A percentile compares a stretch with the other conserved stretches of the same genome.
These are phyloP conservation scores for Lumnitzera littorea DNA, from an alignment of 345 rosid genomes.

Conservation along the genomic window DNA sequence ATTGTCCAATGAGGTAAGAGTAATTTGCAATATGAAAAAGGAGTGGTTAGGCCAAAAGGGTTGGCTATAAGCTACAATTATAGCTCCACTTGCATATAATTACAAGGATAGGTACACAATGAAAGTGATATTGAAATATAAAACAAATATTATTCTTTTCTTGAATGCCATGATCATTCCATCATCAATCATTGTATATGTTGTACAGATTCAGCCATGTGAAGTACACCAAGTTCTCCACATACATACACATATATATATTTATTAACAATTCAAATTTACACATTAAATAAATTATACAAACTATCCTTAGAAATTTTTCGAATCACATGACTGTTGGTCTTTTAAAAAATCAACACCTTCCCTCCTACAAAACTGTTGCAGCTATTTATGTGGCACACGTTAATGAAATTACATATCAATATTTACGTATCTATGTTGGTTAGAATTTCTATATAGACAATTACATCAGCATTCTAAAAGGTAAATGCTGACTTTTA, in stretches of 20 bases:
- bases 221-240: conserved; percentile 21
- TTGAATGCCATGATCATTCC: conserved; percentile 17
- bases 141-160: neutral
- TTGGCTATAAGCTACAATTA: conserved; percentile 18
- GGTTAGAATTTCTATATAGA: no score
- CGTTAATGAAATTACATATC: no score
- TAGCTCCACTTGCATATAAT: conserved; percentile 42
- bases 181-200: conserved; percentile 18
- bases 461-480: no score
- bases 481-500: no score
- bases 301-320: no score
- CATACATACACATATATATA: conserved; percentile 5
- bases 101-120: conserved; percentile 23
- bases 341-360: no score
- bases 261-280: no score
- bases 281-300: no score
- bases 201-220: conserved; percentile 25
- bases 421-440: no score
- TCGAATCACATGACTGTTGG: no score
- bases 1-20: conserved; percentile 9
- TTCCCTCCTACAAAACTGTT: no score
- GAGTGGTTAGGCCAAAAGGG: conserved; percentile 24
- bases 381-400: no score
- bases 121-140: conserved; percentile 22
- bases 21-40: conserved; percentile 12